Conservation (phyloP, 2,329 filamentous ascomycete species). For the Biscogniauxia mediterranea region DNA sequence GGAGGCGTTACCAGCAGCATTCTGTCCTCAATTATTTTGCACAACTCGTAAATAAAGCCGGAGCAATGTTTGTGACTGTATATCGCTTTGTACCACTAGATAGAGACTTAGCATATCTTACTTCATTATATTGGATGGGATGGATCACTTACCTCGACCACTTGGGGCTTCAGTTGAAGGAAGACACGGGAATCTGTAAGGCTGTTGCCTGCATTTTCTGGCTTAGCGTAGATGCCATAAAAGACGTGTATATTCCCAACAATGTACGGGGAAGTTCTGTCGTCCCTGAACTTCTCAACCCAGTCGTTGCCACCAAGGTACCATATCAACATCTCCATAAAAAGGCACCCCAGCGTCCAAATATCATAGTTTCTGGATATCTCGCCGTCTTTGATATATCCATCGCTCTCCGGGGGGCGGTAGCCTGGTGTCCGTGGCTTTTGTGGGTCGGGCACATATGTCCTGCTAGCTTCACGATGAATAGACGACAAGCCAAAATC, state of each 20-base stretch:
- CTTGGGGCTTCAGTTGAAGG: background rate
- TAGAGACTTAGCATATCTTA: background rate
- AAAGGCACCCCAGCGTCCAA: slow-evolving; percentile 17
- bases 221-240: background rate
- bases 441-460: slow-evolving; percentile 2
- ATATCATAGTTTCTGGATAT: slow-evolving; percentile 13
- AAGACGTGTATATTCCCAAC: background rate
- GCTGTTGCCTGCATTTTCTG: background rate
- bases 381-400: slow-evolving; percentile 1
- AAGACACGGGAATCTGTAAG: background rate
- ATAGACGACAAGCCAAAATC: slow-evolving; percentile 14
- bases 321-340: slow-evolving; percentile 15
- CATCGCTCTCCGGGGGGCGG: slow-evolving; percentile 12
- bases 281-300: background rate
- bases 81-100: background rate
- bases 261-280: background rate
- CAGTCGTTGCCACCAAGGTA: slow-evolving; percentile 6
- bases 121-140: too few relatives aligned
- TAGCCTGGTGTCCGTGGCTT: slow-evolving; percentile 3
- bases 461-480: slow-evolving; percentile 12
- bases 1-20: background rate
- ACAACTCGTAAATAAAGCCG: background rate
- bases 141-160: background rate
- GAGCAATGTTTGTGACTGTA: background rate
- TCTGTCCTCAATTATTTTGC: background rate